phyloP scores from a whole-genome alignment of 176 grass and related monocot genomes.

The Raddia distichophylla region DNA sequence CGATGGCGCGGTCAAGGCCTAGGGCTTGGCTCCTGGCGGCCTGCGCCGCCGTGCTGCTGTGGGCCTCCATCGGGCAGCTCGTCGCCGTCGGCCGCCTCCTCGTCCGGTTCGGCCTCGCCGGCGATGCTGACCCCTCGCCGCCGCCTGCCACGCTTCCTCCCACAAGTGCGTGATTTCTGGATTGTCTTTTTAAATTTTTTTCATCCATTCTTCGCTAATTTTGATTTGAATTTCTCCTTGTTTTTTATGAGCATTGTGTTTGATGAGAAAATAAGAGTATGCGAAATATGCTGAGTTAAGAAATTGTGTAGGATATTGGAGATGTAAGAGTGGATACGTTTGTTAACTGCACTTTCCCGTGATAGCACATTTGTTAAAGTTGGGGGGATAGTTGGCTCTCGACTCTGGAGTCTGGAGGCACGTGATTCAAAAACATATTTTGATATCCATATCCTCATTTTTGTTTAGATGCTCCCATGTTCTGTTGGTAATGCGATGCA shows the following conservation, averaged over 20 bases:
- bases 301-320: background rate
- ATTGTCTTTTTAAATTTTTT: background rate
- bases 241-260: background rate
- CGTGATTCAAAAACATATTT: background rate
- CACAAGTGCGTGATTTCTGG: conserved; percentile 52
- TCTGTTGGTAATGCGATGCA: too few species aligned
- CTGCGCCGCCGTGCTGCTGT: conserved; percentile 67
- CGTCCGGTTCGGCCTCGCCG: conserved; percentile 37
- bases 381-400: too few species aligned
- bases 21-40: conserved; percentile 69
- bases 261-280: background rate
- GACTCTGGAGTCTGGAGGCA: background rate
- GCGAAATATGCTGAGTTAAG: background rate
- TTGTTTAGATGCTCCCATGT: too few species aligned
- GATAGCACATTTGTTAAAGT: background rate
- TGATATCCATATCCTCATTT: too few species aligned
- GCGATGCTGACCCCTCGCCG: conserved; percentile 31
- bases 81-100: conserved; percentile 61
- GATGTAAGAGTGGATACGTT: background rate
- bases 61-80: conserved; percentile 73
- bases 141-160: conserved; percentile 48
- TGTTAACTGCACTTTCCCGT: conserved; percentile 13
- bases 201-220: background rate
- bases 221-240: conserved; percentile 22
- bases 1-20: conserved; percentile 63